Evolutionary conservation across 257 asterid species (phyloP).

Genomic region (Solanum tarijense): DNA sequence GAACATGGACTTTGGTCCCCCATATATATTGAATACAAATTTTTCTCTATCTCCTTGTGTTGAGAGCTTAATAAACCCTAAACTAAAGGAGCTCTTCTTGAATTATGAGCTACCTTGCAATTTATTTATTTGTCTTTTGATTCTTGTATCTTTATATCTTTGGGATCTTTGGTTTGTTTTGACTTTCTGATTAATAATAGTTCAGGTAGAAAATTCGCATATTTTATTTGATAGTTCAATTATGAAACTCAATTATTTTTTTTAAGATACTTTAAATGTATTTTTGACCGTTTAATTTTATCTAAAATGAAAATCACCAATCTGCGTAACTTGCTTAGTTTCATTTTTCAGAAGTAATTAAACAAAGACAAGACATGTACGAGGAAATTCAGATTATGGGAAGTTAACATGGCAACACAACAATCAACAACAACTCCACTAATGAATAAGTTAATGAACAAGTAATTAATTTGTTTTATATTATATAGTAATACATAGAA

Average conservation of each 20-base stretch:
- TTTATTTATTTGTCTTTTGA: neutral
- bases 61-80: slow-evolving; percentile 45
- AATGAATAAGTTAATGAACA: neutral
- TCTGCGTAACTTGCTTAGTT: neutral
- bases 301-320: neutral
- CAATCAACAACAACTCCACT: slow-evolving; percentile 53
- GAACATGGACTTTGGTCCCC: slow-evolving; percentile 88
- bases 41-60: slow-evolving; percentile 60
- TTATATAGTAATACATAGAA: neutral
- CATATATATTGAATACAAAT: slow-evolving; percentile 11
- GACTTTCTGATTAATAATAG: neutral
- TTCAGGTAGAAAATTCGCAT: neutral
- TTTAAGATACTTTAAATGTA: neutral
- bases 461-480: neutral
- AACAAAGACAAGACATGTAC: slow-evolving; percentile 26
- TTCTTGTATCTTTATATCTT: neutral
- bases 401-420: slow-evolving; percentile 14
- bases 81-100: slow-evolving; percentile 34
- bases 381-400: slow-evolving; percentile 45
- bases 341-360: neutral
- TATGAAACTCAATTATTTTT: too few species aligned
- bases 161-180: neutral
- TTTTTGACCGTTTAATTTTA: neutral
- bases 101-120: slow-evolving; percentile 27
- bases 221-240: too few species aligned